Conservation (phyloP, 495 filamentous ascomycete species). For the Polyplosphaeria fusca region DNA sequence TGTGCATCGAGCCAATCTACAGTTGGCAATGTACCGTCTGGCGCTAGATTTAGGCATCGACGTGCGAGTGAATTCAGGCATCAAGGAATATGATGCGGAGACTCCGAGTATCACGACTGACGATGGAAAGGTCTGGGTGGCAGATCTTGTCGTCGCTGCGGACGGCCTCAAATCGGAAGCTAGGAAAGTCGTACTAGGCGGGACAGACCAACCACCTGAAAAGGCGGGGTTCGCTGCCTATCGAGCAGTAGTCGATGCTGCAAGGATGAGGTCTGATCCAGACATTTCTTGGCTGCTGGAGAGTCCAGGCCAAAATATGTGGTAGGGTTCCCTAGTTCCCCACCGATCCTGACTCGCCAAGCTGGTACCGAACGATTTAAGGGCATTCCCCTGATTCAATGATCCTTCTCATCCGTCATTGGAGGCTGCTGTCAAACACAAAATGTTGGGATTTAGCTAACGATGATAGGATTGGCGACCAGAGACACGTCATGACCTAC, state of each 20-base stretch:
- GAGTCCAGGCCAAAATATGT: slow-evolving; percentile 45
- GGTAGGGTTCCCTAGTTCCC: slow-evolving; percentile 31
- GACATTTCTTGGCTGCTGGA: slow-evolving; percentile 45
- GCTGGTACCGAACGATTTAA: no score
- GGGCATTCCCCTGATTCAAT: no score
- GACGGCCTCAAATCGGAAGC: slow-evolving; percentile 48
- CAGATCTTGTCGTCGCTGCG: slow-evolving; percentile 47
- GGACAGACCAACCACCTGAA: slow-evolving; percentile 21
- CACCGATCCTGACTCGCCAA: no score
- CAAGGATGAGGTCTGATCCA: slow-evolving; percentile 42
- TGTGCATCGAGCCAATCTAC: slow-evolving; percentile 48
- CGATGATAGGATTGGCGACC: slow-evolving; percentile 20
- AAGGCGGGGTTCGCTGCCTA: slow-evolving; percentile 45
- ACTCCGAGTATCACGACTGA: slow-evolving; percentile 28
- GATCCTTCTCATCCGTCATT: no score
- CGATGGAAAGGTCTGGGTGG: slow-evolving; percentile 16
- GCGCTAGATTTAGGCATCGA: slow-evolving; percentile 42
- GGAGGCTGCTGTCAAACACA: no score
- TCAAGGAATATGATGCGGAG: slow-evolving; percentile 33
- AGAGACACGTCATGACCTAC: slow-evolving; percentile 33
- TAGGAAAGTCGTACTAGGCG: slow-evolving; percentile 33
- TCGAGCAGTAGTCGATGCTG: slow-evolving; percentile 45
- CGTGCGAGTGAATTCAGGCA: slow-evolving; percentile 57
- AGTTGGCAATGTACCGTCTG: slow-evolving; percentile 36
- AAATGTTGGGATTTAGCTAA: neutral